Conservation (phyloP, 2,329 filamentous ascomycete species). For the Myriangium duriaei region DNA sequence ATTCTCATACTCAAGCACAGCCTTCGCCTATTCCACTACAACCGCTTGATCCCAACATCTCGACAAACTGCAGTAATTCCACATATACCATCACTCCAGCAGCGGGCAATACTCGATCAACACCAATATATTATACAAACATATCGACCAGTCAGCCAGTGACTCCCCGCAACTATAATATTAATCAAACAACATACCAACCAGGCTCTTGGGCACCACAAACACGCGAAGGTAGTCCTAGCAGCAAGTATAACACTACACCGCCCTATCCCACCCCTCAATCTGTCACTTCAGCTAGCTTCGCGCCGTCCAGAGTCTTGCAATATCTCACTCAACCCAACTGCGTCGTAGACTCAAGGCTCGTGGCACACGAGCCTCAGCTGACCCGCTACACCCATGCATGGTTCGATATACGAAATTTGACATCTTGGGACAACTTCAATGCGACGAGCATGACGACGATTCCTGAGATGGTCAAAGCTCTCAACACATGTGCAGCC, state of each 20-base stretch:
- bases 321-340: slow-evolving; percentile 69
- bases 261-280: slow-evolving; percentile 19
- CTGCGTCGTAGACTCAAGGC: slow-evolving; percentile 52
- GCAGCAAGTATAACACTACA: neutral
- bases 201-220: neutral
- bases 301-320: slow-evolving; percentile 55
- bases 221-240: slow-evolving; percentile 4
- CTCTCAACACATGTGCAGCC: slow-evolving; percentile 45
- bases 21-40: neutral
- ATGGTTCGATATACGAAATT: slow-evolving; percentile 91
- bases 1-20: neutral
- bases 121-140: neutral
- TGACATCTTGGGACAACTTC: slow-evolving; percentile 74
- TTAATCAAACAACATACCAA: neutral
- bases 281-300: slow-evolving; percentile 31
- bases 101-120: neutral
- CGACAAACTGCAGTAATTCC: too few relatives aligned
- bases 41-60: too few relatives aligned
- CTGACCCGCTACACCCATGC: slow-evolving; percentile 67
- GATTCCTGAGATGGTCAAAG: slow-evolving; percentile 54
- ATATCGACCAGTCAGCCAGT: neutral
- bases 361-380: slow-evolving; percentile 64
- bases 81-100: neutral
- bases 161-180: slow-evolving; percentile 16
- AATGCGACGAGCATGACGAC: slow-evolving; percentile 56